These are phyloP conservation scores for Russula abietina DNA, from an alignment of 768 basidiomycete genomes.

Conservation along the genomic window DNA sequence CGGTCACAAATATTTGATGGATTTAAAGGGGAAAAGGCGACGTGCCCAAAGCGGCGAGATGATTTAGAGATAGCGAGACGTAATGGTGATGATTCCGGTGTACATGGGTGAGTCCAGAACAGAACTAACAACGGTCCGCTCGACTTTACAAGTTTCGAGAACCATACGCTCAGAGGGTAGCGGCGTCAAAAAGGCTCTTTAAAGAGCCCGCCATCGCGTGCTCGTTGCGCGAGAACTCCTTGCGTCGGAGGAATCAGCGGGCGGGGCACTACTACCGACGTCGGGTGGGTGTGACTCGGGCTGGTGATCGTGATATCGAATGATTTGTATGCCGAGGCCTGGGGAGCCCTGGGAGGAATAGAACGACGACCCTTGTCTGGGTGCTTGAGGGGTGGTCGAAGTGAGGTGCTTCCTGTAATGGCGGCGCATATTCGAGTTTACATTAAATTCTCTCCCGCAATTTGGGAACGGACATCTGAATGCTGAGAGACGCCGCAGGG, in stretches of 20 bases:
- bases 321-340: constrained; percentile 21
- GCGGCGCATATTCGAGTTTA: constrained; percentile 79
- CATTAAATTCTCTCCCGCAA: constrained; percentile 74
- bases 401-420: constrained; percentile 63
- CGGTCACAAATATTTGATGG: constrained; percentile 19
- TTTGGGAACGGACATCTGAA: constrained; percentile 69
- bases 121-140: constrained; percentile 23
- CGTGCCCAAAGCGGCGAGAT: constrained; percentile 16
- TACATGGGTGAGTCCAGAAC: constrained; percentile 21
- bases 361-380: constrained; percentile 18
- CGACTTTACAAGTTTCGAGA: constrained; percentile 18
- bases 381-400: constrained; percentile 11
- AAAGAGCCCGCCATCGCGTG: constrained; percentile 17
- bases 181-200: neutral
- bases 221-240: constrained; percentile 11
- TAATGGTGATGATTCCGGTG: constrained; percentile 21
- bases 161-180: constrained; percentile 6
- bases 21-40: constrained; percentile 20
- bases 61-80: constrained; percentile 23
- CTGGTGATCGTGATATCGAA: constrained; percentile 22
- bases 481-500: constrained; percentile 38
- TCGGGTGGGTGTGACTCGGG: constrained; percentile 5
- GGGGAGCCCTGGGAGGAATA: constrained; percentile 11
- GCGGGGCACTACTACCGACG: neutral
- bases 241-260: constrained; percentile 9